Conservation (phyloP, 192 early-diverging fungal species). For the Geranomyces michiganensis region DNA sequence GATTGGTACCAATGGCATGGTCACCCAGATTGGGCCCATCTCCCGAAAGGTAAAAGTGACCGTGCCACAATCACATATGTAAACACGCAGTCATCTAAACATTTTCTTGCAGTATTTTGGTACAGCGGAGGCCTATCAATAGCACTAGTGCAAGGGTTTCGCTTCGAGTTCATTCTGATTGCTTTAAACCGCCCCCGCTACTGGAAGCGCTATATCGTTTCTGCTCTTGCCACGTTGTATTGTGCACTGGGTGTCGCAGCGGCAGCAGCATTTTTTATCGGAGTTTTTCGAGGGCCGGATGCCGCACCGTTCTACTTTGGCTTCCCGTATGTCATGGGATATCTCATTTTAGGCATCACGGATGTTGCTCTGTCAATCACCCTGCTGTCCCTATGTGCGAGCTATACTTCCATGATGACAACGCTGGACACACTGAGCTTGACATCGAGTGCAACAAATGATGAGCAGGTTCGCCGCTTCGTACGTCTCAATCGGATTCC, state of each 20-base stretch:
- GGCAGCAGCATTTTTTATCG: neutral
- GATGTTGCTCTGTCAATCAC: neutral
- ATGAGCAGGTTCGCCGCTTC: neutral
- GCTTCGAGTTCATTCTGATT: conserved; percentile 23
- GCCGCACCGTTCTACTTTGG: neutral
- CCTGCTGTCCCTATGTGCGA: conserved; percentile 2
- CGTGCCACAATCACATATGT: neutral
- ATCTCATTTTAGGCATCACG: neutral
- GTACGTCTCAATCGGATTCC: conserved; percentile 1
- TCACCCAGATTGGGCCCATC: conserved; percentile 3
- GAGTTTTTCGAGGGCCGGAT: neutral
- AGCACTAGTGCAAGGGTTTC: conserved; percentile 20
- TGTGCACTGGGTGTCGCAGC: too few species aligned
- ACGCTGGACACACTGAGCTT: conserved; percentile 10
- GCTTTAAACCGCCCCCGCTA: conserved; percentile 9
- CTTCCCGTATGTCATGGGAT: neutral
- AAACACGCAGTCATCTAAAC: neutral
- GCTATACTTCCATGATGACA: neutral
- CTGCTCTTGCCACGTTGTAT: too few species aligned
- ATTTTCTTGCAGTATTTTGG: conserved; percentile 14
- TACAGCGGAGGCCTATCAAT: neutral
- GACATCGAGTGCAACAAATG: neutral
- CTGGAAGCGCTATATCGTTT: neutral
- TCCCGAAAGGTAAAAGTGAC: conserved; percentile 7
- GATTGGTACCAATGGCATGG: conserved; percentile 16